These are phyloP conservation scores for Silene coronaria DNA, from an alignment of 179 eudicot genomes.

Conservation along the genomic window DNA sequence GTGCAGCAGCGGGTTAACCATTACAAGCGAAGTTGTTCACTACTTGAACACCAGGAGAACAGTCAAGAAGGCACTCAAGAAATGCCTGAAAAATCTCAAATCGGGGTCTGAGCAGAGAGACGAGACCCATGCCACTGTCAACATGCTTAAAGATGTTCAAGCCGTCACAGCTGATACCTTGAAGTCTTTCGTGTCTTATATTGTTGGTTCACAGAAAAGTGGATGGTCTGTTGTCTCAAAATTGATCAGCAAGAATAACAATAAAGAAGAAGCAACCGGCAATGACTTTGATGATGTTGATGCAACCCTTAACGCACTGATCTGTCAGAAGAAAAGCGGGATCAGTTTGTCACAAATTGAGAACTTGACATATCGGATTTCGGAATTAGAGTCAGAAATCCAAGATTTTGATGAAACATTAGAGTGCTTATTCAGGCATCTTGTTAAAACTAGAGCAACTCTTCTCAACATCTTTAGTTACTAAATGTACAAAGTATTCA, in stretches of 20 bases:
- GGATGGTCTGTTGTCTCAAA: conserved; percentile 25
- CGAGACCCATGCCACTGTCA: neutral
- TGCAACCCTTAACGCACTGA: neutral
- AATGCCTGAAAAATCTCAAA: neutral
- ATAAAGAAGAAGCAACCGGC: neutral
- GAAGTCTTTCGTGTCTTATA: conserved; percentile 24
- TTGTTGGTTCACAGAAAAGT: conserved; percentile 20
- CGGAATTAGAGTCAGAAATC: conserved; percentile 30
- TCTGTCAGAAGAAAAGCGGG: conserved; percentile 14
- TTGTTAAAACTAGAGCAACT: conserved; percentile 39
- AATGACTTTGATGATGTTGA: conserved; percentile 20
- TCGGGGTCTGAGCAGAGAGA: conserved; percentile 2
- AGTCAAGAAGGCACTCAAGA: too few species aligned
- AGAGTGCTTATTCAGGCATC: conserved; percentile 17
- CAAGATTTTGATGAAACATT: conserved; percentile 22
- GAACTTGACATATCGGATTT: conserved; percentile 15
- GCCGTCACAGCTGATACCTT: conserved; percentile 22
- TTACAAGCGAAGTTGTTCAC: conserved; percentile 18
- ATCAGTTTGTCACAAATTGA: neutral
- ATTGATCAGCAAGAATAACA: conserved; percentile 3
- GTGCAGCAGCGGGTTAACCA: conserved; percentile 21
- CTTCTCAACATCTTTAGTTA: conserved; percentile 38
- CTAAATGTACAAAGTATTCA: conserved; percentile 13
- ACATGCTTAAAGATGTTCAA: conserved; percentile 31
- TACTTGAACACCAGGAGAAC: neutral